Conservation (phyloP, 257 asterid species). For the Gardenia jasminoides region DNA sequence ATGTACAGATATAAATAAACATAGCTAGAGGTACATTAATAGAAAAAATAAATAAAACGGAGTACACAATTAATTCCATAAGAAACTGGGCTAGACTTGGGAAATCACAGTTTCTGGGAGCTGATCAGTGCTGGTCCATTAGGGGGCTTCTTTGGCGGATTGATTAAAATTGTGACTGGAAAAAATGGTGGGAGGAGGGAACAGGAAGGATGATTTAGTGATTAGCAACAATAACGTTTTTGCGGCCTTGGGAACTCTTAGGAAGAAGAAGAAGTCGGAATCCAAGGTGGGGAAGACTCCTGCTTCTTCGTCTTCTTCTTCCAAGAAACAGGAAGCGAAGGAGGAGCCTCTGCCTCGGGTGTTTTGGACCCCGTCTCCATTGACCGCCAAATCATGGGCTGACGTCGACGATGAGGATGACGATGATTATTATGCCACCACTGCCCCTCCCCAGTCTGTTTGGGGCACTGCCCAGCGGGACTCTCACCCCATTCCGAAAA, state of each 20-base stretch:
- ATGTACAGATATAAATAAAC: too few relatives aligned
- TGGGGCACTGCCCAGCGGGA: conserved; percentile 48
- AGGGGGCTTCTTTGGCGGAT: too few relatives aligned
- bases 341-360: conserved; percentile 49
- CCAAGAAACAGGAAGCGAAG: conserved; percentile 28
- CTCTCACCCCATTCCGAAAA: conserved; percentile 22
- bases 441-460: conserved; percentile 76
- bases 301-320: conserved; percentile 30
- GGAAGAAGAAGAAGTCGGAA: conserved; percentile 81
- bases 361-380: conserved; percentile 90
- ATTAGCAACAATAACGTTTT: conserved; percentile 79
- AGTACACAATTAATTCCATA: too few relatives aligned
- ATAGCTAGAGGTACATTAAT: too few relatives aligned
- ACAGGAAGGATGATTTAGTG: conserved; percentile 70
- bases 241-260: conserved; percentile 82
- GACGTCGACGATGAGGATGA: conserved; percentile 97
- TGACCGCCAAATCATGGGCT: conserved; percentile 86
- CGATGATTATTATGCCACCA: conserved; percentile 88
- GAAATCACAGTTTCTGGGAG: too few relatives aligned
- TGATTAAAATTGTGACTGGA: too few relatives aligned
- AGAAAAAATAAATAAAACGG: too few relatives aligned
- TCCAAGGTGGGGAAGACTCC: conserved; percentile 33
- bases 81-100: too few relatives aligned
- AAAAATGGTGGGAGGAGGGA: conserved; percentile 85
- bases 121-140: too few relatives aligned